Evolutionary conservation across 2,329 filamentous ascomycete genomes (phyloP), one percentile per base, ranked within the genome.

Genomic region (Fusarium equiseti): DNA sequence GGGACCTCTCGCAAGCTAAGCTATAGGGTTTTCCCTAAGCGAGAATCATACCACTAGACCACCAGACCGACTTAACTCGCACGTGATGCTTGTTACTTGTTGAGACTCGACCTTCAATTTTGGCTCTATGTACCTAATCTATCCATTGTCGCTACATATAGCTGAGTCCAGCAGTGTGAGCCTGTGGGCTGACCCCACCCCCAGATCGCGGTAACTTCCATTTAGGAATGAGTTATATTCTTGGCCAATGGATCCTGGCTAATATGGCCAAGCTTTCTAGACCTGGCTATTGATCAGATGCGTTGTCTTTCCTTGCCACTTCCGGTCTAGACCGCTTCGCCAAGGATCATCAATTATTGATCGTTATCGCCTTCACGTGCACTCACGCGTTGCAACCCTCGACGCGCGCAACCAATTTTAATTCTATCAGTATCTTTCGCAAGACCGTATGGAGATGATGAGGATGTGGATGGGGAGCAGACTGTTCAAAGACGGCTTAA

Each of bases 31-130:
- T 73, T 78, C 88, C 87, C 88, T 90, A 89, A 89, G 88, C 88
- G 87, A 88, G 87, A 89, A 90, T 89, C 87, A 89, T 90, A 89
- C 87, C 88, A 86, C 87, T 88, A 89, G 87, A 88, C 86, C 86
- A 88, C 79, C 79, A 80, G 79, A 79, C 80, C 81, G 80, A 29
- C 8, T 4, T 8, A 2, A 5, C 8, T 5, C n/a, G 11, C 59
- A 63, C 58, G 59, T 63, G 61, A 63, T 44, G 9, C 10, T 8
- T 51, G 22, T 35, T 22, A 11, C 2, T 42, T 18, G 11, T 5
- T 27, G 24, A 13, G 16, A 15, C 11, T 38, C 22, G 2, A 2
- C 1, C 3, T 10, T 44, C 42, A 11, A 44, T 6, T 16, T 10
- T 16, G 13, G 0, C 1, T 5, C 0, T 40, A 40, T n/a, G n/a